These are phyloP conservation scores for Diaporthe vaccinii DNA, from an alignment of 2,329 filamentous ascomycete genomes.

Conservation along the genomic window DNA sequence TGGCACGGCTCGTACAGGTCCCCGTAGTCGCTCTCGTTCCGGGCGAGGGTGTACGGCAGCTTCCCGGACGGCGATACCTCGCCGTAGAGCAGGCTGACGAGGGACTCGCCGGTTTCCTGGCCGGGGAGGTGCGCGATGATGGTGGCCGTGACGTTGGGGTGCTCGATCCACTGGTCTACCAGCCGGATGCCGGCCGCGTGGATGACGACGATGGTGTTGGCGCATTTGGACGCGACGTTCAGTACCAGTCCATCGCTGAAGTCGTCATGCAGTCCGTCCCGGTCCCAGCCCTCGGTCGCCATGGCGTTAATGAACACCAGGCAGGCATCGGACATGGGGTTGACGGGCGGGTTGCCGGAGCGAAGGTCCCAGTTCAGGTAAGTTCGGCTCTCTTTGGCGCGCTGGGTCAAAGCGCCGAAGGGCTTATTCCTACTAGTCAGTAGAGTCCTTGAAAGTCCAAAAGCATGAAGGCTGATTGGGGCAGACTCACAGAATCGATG, in stretches of 20 bases:
- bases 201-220: constrained; percentile 74
- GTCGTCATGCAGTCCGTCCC: constrained; percentile 76
- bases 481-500: constrained; percentile 58
- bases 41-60: constrained; percentile 73
- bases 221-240: constrained; percentile 71
- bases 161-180: constrained; percentile 74
- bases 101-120: constrained; percentile 72
- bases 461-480: constrained; percentile 42
- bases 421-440: constrained; percentile 57
- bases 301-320: constrained; percentile 77
- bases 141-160: constrained; percentile 74
- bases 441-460: not conserved
- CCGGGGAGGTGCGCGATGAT: constrained; percentile 75
- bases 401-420: constrained; percentile 69
- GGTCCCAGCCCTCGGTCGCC: constrained; percentile 82
- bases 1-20: constrained; percentile 65
- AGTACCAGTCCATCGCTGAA: constrained; percentile 71
- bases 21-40: constrained; percentile 67
- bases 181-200: constrained; percentile 74
- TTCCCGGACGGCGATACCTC: constrained; percentile 67
- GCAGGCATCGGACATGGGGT: constrained; percentile 71
- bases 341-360: constrained; percentile 59
- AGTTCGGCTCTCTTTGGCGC: constrained; percentile 66
- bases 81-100: constrained; percentile 71
- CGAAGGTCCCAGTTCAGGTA: constrained; percentile 70